These are phyloP conservation scores for Cordyceps tenuipes DNA, from an alignment of 2,329 filamentous ascomycete genomes.

Conservation along the genomic window DNA sequence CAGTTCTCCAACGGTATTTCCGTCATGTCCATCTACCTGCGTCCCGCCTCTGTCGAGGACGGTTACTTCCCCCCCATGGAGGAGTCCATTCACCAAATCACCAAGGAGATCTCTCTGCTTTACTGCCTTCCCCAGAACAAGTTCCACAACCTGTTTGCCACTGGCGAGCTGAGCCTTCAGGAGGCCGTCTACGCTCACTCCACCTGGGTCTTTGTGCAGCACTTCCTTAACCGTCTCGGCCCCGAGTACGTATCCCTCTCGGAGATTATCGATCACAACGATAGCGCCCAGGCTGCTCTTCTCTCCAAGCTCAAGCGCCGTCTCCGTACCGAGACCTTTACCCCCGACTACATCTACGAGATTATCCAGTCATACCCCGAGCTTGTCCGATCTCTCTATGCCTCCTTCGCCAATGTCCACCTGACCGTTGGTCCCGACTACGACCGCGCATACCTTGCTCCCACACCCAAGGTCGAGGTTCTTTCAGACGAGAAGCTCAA, in stretches of 20 bases:
- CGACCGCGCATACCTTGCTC: slow-evolving; percentile 42
- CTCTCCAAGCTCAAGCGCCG: slow-evolving; percentile 92
- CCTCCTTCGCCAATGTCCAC: slow-evolving; percentile 85
- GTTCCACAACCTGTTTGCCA: slow-evolving; percentile 82
- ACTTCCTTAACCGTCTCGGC: slow-evolving; percentile 92
- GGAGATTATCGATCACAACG: slow-evolving; percentile 69
- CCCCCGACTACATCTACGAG: slow-evolving; percentile 93
- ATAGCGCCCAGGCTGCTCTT: slow-evolving; percentile 77
- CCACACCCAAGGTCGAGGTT: slow-evolving; percentile 55
- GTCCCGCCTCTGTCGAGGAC: slow-evolving; percentile 54
- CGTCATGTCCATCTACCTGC: slow-evolving; percentile 91
- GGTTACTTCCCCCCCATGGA: slow-evolving; percentile 70
- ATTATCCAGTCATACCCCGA: slow-evolving; percentile 89
- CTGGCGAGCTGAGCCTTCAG: slow-evolving; percentile 80
- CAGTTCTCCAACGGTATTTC: slow-evolving; percentile 98
- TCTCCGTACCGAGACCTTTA: slow-evolving; percentile 93
- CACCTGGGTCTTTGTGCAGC: slow-evolving; percentile 94
- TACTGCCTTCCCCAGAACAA: slow-evolving; percentile 98
- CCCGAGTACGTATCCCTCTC: slow-evolving; percentile 86
- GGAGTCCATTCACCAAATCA: slow-evolving; percentile 95
- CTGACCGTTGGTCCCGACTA: slow-evolving; percentile 47
- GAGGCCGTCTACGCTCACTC: slow-evolving; percentile 97
- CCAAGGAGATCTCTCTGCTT: slow-evolving; percentile 92
- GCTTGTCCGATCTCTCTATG: slow-evolving; percentile 78
- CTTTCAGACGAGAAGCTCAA: slow-evolving; percentile 66